Conservation (phyloP, 1,284 basidiomycete genomes). For the Trametes sp. region DNA sequence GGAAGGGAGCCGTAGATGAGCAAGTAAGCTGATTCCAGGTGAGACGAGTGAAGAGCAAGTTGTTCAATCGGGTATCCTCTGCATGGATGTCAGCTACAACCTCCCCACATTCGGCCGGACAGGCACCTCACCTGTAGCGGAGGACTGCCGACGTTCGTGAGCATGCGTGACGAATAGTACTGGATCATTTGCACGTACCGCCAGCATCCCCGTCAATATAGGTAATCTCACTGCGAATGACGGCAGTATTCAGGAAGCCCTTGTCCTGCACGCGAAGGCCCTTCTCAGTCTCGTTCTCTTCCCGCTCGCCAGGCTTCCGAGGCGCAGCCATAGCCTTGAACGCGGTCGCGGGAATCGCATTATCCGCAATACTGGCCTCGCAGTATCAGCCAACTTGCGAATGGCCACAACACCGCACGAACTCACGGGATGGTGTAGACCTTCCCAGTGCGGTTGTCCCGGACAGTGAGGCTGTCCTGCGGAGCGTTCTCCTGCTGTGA, state of each 20-base stretch:
- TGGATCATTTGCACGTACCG: conserved; percentile 47
- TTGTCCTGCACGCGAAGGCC: conserved; percentile 81
- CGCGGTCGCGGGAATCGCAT: conserved; percentile 78
- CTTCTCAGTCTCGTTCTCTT: conserved; percentile 85
- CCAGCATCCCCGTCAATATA: conserved; percentile 90
- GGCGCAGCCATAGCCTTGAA: conserved; percentile 81
- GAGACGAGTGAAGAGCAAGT: conserved; percentile 78
- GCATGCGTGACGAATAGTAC: conserved; percentile 12
- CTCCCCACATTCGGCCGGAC: too few relatives aligned
- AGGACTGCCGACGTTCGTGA: conserved; percentile 53
- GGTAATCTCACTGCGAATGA: conserved; percentile 82
- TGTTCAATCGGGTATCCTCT: conserved; percentile 95
- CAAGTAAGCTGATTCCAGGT: conserved; percentile 86
- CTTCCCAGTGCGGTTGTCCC: conserved; percentile 87
- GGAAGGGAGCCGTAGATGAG: conserved; percentile 89
- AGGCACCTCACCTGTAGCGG: conserved; percentile 75
- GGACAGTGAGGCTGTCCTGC: conserved; percentile 66
- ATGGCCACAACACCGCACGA: conserved; percentile 8
- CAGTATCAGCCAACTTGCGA: not conserved
- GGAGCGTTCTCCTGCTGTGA: conserved; percentile 30
- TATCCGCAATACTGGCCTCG: conserved; percentile 69
- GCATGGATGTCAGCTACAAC: not conserved
- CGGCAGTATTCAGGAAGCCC: conserved; percentile 88
- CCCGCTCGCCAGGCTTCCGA: conserved; percentile 62
- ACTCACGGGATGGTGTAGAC: conserved; percentile 78